Conservation (phyloP, 441 rosid species). For the Pelargonium fulgidum region DNA sequence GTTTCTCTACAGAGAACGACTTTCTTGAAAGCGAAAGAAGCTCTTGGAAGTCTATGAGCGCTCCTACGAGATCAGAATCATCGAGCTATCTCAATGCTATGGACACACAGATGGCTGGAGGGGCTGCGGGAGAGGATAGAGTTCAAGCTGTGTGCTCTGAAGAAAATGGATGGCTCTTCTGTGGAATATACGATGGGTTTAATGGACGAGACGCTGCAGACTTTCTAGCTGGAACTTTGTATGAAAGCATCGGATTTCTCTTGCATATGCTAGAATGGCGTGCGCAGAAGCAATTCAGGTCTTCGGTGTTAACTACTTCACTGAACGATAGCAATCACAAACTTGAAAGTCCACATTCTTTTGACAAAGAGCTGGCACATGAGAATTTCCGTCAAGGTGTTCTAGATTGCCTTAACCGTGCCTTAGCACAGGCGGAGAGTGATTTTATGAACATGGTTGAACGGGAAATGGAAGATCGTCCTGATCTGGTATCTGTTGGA, state of each 20-base stretch:
- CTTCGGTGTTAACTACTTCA: not conserved
- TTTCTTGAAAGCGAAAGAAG: not conserved
- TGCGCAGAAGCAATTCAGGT: not conserved
- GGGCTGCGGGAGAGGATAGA: slow-evolving; percentile 97
- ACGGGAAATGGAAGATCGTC: slow-evolving; percentile 93
- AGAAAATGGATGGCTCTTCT: slow-evolving; percentile 84
- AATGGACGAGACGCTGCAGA: slow-evolving; percentile 98
- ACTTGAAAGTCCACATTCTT: not conserved
- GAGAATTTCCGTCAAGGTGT: slow-evolving; percentile 42
- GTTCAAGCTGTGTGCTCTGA: slow-evolving; percentile 97
- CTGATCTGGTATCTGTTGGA: slow-evolving; percentile 88
- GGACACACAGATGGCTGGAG: slow-evolving; percentile 92
- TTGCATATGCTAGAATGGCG: slow-evolving; percentile 38
- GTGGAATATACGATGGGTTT: slow-evolving; percentile 86
- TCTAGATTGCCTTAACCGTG: slow-evolving; percentile 62
- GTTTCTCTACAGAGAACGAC: slow-evolving; percentile 41
- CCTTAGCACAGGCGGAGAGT: slow-evolving; percentile 68
- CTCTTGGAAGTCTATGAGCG: not conserved
- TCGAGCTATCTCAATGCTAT: slow-evolving; percentile 56
- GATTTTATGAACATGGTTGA: slow-evolving; percentile 88
- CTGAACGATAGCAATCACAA: not conserved
- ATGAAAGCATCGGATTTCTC: slow-evolving; percentile 56
- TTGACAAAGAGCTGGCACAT: slow-evolving; percentile 34
- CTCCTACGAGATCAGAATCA: not conserved
- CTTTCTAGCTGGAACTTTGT: slow-evolving; percentile 86